These are phyloP conservation scores for Solanum boliviense DNA, from an alignment of 257 asterid species.

Conservation along the genomic window DNA sequence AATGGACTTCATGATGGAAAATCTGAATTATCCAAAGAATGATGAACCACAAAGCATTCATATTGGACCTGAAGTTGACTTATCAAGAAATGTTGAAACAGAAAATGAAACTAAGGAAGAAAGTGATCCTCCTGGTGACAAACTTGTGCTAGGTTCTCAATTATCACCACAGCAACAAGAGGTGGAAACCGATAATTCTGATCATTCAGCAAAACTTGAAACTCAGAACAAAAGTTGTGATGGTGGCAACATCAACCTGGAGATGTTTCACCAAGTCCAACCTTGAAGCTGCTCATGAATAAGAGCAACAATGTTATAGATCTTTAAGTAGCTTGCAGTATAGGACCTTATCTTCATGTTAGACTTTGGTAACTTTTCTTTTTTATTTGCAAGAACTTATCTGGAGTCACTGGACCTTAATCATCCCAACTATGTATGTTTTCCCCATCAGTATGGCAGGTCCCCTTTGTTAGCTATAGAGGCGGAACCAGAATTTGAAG, in stretches of 20 bases:
- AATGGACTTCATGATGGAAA: constrained; percentile 23
- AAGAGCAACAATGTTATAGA: background rate
- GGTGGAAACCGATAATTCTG: constrained; percentile 17
- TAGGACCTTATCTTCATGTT: background rate
- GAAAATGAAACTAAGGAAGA: background rate
- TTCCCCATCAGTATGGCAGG: background rate
- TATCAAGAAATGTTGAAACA: constrained; percentile 4
- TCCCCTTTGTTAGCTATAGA: background rate
- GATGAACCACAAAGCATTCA: background rate
- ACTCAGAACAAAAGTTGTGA: constrained; percentile 7
- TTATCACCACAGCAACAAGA: constrained; percentile 3
- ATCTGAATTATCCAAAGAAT: constrained; percentile 3
- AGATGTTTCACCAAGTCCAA: background rate
- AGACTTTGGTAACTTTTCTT: background rate
- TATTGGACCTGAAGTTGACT: constrained; percentile 8
- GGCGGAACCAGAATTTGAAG: background rate
- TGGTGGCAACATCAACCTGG: constrained; percentile 6
- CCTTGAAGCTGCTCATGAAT: background rate
- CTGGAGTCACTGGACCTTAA: background rate
- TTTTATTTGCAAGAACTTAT: background rate
- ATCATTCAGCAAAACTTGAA: constrained; percentile 2
- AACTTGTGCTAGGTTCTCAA: constrained; percentile 4
- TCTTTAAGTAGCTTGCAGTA: background rate
- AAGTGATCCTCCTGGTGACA: background rate
- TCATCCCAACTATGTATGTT: background rate